Evolutionary conservation across 2,329 filamentous ascomycete genomes (phyloP).

Genomic region (Hirsutella thompsonii): DNA sequence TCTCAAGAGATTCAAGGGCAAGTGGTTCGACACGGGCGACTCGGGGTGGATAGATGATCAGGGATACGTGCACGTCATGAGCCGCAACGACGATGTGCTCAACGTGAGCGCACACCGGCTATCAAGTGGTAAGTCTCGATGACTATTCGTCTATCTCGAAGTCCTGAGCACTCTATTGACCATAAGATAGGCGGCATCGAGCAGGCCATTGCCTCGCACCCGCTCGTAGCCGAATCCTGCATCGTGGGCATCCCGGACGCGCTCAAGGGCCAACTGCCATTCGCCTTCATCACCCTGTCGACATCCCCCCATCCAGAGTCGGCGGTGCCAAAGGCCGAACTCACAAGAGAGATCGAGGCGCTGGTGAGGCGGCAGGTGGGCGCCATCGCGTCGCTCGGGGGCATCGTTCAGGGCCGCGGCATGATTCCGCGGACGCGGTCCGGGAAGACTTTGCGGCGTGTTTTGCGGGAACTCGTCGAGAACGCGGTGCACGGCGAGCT

Average conservation of each 20-base stretch:
- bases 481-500: slow-evolving; percentile 65
- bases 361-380: slow-evolving; percentile 73
- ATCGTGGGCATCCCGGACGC: slow-evolving; percentile 77
- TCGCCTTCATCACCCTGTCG: slow-evolving; percentile 61
- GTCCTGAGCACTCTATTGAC: no score
- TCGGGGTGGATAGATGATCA: slow-evolving; percentile 74
- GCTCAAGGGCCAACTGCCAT: slow-evolving; percentile 82
- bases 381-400: slow-evolving; percentile 72
- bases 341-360: slow-evolving; percentile 52
- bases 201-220: slow-evolving; percentile 76
- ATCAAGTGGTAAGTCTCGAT: slow-evolving; percentile 53
- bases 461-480: slow-evolving; percentile 73
- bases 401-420: slow-evolving; percentile 69
- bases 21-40: slow-evolving; percentile 86
- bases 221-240: slow-evolving; percentile 67
- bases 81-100: slow-evolving; percentile 70
- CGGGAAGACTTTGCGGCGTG: slow-evolving; percentile 80
- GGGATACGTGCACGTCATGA: slow-evolving; percentile 53
- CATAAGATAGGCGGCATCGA: slow-evolving; percentile 87
- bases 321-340: slow-evolving; percentile 31
- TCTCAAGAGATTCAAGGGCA: slow-evolving; percentile 65
- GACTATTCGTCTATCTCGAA: not conserved
- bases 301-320: slow-evolving; percentile 33
- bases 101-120: slow-evolving; percentile 92
- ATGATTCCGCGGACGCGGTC: slow-evolving; percentile 88